Base-by-base conservation (phyloP, 176 grass and related monocot species). In the Phoenix dactylifera region DNA sequence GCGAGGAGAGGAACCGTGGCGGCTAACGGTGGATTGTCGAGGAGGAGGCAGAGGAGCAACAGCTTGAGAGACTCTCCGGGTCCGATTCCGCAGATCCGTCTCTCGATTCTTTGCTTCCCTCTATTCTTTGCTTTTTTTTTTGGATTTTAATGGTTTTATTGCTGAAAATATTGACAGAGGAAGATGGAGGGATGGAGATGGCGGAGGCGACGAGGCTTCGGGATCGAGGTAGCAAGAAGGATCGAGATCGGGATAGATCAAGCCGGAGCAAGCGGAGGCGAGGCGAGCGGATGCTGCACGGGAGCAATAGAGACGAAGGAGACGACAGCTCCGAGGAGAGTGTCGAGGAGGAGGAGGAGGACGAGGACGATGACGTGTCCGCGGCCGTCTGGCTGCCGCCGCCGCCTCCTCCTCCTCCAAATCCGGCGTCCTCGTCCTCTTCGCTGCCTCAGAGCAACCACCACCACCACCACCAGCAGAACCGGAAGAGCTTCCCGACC, bases 251-350 rank as follows among this genome's bases (percentile, higher is more conserved):
- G 26, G 58, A 60, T 1, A 60, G 58, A 60, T 60, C 58, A 23
- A 30, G 58, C 15, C 58, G 58, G 58, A 35, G 58, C 58, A 60
- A 60, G 58, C 17, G 58, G 25, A 60, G 58, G 26, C 28, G 58
- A 60, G 58, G 58, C 12, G 58, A 60, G 25, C 15, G 58, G 58
- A 60, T 60, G 58, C 26, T 60, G 17, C 58, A 60, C 26, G 26
- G 26, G 16, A n/a, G 25, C 58, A 60, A 60, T 26, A 32, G 58
- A 30, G 58, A 32, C 58, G 91, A 87, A 28, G 88, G 49, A 35
- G 93, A 98, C 54, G 88, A 98, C n/a, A 81, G 75, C 56, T 88
- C 87, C n/a, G 93, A 92, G 18, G 93, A 92, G 14, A 98, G 88
- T 61, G 69, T 86, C 24, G 87, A 76, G 24, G 84, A 92, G 29